These are phyloP conservation scores for Trametes cingulata DNA, from an alignment of 768 basidiomycete species.

Conservation along the genomic window DNA sequence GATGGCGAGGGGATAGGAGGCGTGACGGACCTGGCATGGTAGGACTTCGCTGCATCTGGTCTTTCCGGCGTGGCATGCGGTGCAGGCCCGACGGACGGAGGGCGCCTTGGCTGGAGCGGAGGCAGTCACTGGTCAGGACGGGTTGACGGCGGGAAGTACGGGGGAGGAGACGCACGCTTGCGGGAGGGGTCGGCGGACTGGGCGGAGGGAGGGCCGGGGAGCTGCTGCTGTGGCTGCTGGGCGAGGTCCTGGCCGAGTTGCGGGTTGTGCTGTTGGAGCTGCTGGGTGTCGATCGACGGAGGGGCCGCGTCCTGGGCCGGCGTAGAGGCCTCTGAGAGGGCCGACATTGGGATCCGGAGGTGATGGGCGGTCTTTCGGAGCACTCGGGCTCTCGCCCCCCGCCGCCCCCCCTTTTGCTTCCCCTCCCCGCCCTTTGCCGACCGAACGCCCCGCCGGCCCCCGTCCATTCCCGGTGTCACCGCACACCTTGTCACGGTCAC, in stretches of 20 bases:
- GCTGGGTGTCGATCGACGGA: slow-evolving; percentile 60
- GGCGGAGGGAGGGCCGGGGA: slow-evolving; percentile 26
- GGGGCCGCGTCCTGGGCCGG: slow-evolving; percentile 65
- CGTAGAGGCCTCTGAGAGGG: slow-evolving; percentile 68
- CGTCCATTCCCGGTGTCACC: not conserved
- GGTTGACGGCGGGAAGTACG: slow-evolving; percentile 14
- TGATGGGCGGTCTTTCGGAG: slow-evolving; percentile 39
- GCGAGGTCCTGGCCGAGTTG: slow-evolving; percentile 37
- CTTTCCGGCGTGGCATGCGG: slow-evolving; percentile 81
- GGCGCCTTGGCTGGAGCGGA: slow-evolving; percentile 67
- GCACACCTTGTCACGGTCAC: not conserved
- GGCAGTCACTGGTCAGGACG: slow-evolving; percentile 25
- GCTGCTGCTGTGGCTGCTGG: slow-evolving; percentile 35
- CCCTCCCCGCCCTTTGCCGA: slow-evolving; percentile 12
- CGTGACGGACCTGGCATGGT: slow-evolving; percentile 66
- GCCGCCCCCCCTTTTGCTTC: slow-evolving; percentile 10
- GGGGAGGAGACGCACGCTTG: slow-evolving; percentile 54
- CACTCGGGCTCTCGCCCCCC: slow-evolving; percentile 14
- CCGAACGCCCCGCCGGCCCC: not conserved
- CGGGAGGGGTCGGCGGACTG: slow-evolving; percentile 39
- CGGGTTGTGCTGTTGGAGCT: slow-evolving; percentile 44
- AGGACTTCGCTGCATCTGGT: slow-evolving; percentile 81
- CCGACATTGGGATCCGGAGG: slow-evolving; percentile 78
- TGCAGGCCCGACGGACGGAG: slow-evolving; percentile 78
- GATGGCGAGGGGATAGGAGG: slow-evolving; percentile 10